phyloP scores from a whole-genome alignment of 2,329 filamentous ascomycete genomes.

The Cladosporium sp. region DNA sequence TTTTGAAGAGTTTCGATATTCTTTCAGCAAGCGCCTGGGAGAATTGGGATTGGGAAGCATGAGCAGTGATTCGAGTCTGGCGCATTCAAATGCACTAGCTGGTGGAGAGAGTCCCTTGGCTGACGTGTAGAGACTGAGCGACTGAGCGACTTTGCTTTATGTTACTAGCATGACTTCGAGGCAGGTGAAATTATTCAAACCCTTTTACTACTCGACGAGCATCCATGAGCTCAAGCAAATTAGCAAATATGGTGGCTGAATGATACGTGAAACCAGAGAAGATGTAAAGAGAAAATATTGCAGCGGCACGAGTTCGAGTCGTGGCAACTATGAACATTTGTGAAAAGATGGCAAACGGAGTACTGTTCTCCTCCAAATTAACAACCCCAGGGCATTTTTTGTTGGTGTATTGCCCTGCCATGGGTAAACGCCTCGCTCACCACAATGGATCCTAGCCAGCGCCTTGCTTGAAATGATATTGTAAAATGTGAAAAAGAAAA shows the following conservation, averaged over 20 bases:
- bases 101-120: background rate
- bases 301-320: background rate
- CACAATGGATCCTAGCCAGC: constrained; percentile 3
- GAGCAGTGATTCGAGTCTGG: background rate
- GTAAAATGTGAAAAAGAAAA: background rate
- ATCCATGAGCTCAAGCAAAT: background rate
- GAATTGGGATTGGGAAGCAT: background rate
- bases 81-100: background rate
- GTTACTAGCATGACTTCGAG: background rate
- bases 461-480: background rate
- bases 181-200: background rate
- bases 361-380: background rate
- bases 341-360: background rate
- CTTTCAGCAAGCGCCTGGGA: background rate
- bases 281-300: background rate
- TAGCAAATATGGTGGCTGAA: background rate
- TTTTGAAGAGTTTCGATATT: background rate
- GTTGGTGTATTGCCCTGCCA: background rate
- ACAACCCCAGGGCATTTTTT: background rate
- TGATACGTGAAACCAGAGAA: background rate
- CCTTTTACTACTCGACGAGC: background rate
- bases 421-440: background rate
- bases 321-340: background rate
- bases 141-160: background rate
- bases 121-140: background rate